phyloP scores from a whole-genome alignment of 164 flowering plant genomes.

The Macadamia tetraphylla region DNA sequence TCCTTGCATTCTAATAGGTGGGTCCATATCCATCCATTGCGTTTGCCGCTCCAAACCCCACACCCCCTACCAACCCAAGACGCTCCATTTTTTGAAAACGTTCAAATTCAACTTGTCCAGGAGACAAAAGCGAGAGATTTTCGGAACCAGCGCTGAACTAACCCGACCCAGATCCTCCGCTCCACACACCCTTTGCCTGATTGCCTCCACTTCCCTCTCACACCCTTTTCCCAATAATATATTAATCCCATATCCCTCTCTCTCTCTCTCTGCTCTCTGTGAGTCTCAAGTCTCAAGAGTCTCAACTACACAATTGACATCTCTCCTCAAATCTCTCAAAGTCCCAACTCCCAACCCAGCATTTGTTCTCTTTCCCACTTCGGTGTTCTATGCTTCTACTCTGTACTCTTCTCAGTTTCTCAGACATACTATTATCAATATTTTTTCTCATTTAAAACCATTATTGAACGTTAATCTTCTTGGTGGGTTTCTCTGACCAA shows the following conservation, averaged over 20 bases:
- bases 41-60: no score
- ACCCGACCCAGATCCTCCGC: constrained; percentile 10
- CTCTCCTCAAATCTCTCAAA: not conserved
- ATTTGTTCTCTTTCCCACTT: not conserved
- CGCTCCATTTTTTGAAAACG: not conserved
- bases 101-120: not conserved
- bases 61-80: not conserved
- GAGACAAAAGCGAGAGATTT: no score
- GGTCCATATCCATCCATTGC: no score
- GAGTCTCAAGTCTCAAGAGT: not conserved
- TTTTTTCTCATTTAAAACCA: not conserved
- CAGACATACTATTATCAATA: not conserved
- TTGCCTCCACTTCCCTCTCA: no score
- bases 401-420: not conserved
- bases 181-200: not conserved
- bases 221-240: no score
- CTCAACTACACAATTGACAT: no score
- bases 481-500: no score
- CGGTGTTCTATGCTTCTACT: not conserved
- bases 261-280: no score
- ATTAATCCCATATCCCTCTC: no score
- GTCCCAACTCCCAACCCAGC: not conserved
- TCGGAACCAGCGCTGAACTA: not conserved
- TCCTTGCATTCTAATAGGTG: no score
- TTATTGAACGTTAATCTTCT: no score